Base-by-base conservation (phyloP, 306 rosid species). In the Calophaca sinica region DNA sequence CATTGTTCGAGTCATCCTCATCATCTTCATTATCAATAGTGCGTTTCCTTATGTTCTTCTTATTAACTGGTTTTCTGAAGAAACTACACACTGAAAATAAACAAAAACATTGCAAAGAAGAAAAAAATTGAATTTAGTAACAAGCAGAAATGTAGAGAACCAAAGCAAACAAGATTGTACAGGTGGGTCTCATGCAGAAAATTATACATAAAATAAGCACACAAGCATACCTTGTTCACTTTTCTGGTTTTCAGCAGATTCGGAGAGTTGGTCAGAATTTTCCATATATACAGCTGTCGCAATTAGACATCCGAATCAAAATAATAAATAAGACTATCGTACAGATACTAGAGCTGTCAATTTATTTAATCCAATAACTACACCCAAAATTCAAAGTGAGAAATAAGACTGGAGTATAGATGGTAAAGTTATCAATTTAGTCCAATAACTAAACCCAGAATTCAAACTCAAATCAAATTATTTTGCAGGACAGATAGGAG, bases 51-150 rank as follows among this genome's bases (percentile, higher is more conserved):
- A 83, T 46, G 69, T 79, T 83, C 78, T 74, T 83, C 79, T 39
- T 79, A 63, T 79, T 79, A 38, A 83, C 73, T 0, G 83, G 86
- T 69, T 79, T 83, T 61, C 83, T 83, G 71, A 83, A 83, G 73
- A 83, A 83, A 39, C 74, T 74, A 57, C 86, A 83, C 52, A 83
- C 86, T 83, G 75, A 62, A 69, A 79, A 42, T 7, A 72, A 63
- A 73, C 14, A 62, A 48, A 45, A 9, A 12, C 14, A 57, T 38
- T 15, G 55, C 28, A n/a, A 60, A 51, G 54, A 13, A 32, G 3
- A 49, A 48, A 61, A 48, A 4, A 67, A 44, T 45, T 45, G 10
- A 62, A 32, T 12, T 7, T 13, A 4, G n/a, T 33, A 36, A 29
- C 50, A 54, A 58, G 28, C 42, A 12, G 29, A 14, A 11, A 77